These are phyloP conservation scores for Emericellopsis cladophorae DNA, from an alignment of 2,329 filamentous ascomycete genomes.

Conservation along the genomic window DNA sequence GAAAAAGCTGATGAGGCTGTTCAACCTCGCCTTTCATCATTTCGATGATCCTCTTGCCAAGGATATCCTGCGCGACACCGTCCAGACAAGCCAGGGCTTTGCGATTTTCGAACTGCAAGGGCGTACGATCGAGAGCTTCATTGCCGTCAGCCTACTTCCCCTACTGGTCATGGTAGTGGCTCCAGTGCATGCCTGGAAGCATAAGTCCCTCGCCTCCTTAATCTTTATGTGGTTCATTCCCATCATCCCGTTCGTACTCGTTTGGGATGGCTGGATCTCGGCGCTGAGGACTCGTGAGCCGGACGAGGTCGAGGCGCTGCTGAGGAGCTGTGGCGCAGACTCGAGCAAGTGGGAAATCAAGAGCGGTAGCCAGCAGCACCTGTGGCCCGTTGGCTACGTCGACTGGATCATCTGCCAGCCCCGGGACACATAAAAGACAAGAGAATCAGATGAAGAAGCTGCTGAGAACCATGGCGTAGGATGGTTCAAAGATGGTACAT, in stretches of 20 bases:
- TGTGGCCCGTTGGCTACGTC: constrained; percentile 37
- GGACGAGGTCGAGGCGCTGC: constrained; percentile 47
- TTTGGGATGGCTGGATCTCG: constrained; percentile 58
- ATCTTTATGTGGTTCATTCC: constrained; percentile 57
- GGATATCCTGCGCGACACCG: constrained; percentile 49
- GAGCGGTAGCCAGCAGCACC: constrained; percentile 31
- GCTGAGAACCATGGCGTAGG: too few relatives aligned
- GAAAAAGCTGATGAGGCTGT: constrained; percentile 52
- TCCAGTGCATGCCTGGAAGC: constrained; percentile 39
- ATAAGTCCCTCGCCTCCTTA: constrained; percentile 38
- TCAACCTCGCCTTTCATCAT: constrained; percentile 67
- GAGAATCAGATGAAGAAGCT: neutral
- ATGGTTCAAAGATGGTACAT: too few relatives aligned
- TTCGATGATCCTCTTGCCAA: constrained; percentile 52
- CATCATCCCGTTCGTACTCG: constrained; percentile 52
- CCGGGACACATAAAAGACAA: constrained; percentile 5
- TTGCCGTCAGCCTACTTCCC: constrained; percentile 40
- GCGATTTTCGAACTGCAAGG: constrained; percentile 68
- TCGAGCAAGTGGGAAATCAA: constrained; percentile 32
- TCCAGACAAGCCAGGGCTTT: constrained; percentile 54
- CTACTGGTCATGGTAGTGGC: constrained; percentile 36
- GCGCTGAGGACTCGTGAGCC: constrained; percentile 54
- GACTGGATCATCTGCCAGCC: constrained; percentile 39
- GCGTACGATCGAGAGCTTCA: constrained; percentile 39
- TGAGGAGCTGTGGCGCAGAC: constrained; percentile 37